These are phyloP conservation scores for Nicotiana tabacum DNA, from an alignment of 257 asterid genomes.

Conservation along the genomic window DNA sequence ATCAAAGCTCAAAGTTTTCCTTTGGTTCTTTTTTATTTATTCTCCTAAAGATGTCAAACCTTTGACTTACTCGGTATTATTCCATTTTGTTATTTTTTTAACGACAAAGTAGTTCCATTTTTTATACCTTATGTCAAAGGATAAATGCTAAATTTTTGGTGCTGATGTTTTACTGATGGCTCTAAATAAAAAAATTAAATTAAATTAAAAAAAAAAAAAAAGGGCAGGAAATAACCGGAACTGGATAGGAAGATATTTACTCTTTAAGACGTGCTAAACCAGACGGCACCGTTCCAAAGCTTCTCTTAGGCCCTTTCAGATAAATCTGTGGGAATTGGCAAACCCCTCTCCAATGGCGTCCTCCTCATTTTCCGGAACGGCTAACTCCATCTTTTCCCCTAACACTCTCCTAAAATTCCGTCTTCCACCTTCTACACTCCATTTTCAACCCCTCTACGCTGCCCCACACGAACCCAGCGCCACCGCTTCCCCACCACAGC, in stretches of 20 bases:
- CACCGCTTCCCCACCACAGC: constrained; percentile 2
- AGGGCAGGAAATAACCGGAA: too few relatives aligned
- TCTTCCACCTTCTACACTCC: background rate
- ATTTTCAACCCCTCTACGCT: constrained; percentile 6
- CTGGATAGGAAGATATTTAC: too few relatives aligned
- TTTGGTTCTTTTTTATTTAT: too few relatives aligned
- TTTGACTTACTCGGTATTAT: too few relatives aligned
- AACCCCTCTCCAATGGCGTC: constrained; percentile 25
- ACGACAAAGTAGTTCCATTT: too few relatives aligned
- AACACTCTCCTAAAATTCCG: constrained; percentile 8
- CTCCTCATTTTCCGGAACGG: constrained; percentile 12
- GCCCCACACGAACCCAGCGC: constrained; percentile 13
- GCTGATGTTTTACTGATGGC: background rate
- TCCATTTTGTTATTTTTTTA: too few relatives aligned
- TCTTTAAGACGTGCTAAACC: background rate
- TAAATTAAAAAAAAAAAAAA: too few relatives aligned
- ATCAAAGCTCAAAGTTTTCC: too few relatives aligned
- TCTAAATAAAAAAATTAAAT: too few relatives aligned
- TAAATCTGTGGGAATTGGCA: background rate
- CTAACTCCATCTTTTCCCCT: constrained; percentile 21
- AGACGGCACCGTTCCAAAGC: background rate
- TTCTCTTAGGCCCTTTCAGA: background rate
- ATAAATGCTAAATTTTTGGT: background rate
- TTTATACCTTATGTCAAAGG: background rate
- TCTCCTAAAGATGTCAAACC: too few relatives aligned